Conservation (phyloP, 1,139 yeast species). For the Torulaspora pretoriensis region DNA sequence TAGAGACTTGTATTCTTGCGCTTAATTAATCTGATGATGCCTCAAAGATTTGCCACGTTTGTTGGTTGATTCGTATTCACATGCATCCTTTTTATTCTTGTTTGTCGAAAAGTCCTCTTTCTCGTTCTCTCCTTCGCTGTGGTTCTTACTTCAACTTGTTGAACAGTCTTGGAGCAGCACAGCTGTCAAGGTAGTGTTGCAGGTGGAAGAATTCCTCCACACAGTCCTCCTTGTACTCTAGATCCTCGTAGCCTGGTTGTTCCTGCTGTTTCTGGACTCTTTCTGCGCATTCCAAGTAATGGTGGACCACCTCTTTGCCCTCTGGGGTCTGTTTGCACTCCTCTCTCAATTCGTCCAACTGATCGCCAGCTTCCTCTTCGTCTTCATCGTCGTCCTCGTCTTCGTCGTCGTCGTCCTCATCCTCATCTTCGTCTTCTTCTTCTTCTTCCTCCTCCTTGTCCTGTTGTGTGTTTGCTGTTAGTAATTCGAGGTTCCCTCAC, state of each 20-base stretch:
- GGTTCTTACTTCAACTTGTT: constrained; percentile 65
- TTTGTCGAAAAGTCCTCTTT: not conserved
- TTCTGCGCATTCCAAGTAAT: constrained; percentile 90
- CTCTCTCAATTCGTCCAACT: constrained; percentile 59
- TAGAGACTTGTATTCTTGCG: constrained; percentile 1
- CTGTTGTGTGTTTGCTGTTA: not conserved
- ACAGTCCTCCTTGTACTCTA: constrained; percentile 91
- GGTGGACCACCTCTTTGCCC: constrained; percentile 77
- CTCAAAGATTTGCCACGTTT: not conserved
- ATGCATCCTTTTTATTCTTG: constrained; percentile 1
- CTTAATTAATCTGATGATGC: not conserved
- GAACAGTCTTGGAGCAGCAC: constrained; percentile 90
- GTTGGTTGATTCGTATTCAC: constrained; percentile 5
- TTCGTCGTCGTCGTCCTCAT: constrained; percentile 63
- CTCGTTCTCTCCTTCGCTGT: not conserved
- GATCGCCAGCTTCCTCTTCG: constrained; percentile 70
- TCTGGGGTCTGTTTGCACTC: constrained; percentile 65
- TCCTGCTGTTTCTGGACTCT: constrained; percentile 86
- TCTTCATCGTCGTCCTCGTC: constrained; percentile 76
- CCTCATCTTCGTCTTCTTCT: constrained; percentile 36
- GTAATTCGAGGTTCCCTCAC: not conserved
- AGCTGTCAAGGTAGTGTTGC: constrained; percentile 87
- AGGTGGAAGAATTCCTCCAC: constrained; percentile 97
- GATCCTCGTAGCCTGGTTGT: constrained; percentile 74
- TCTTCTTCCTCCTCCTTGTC: constrained; percentile 8